phyloP scores from a whole-genome alignment of 1,284 basidiomycete genomes.

The Cystobasidium pallidum region DNA sequence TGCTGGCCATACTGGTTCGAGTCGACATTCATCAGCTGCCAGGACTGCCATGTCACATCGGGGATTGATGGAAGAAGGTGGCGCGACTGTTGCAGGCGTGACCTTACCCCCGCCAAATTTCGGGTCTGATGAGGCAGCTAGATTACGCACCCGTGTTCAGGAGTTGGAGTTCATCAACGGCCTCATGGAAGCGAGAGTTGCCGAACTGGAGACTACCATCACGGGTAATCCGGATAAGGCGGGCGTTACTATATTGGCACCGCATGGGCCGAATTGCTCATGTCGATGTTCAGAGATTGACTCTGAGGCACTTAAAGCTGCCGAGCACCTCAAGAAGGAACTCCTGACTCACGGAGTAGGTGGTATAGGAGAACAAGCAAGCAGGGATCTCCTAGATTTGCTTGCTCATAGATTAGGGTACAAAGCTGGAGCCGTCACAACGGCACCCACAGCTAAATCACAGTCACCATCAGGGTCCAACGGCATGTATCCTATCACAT shows the following conservation, averaged over 20 bases:
- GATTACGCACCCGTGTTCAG: slow-evolving; percentile 50
- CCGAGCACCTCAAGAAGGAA: slow-evolving; percentile 38
- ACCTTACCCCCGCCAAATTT: slow-evolving; percentile 28
- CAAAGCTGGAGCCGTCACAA: neutral
- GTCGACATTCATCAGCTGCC: slow-evolving; percentile 19
- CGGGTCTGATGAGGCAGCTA: slow-evolving; percentile 44
- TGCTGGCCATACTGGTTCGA: slow-evolving; percentile 6
- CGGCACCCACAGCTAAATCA: neutral
- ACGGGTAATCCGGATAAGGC: slow-evolving; percentile 21
- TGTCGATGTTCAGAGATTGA: slow-evolving; percentile 38
- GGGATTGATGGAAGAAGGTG: slow-evolving; percentile 7
- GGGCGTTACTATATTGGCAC: slow-evolving; percentile 3
- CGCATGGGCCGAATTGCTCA: slow-evolving; percentile 31
- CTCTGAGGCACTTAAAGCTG: slow-evolving; percentile 7
- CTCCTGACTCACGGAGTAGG: slow-evolving; percentile 28
- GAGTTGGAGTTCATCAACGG: slow-evolving; percentile 54
- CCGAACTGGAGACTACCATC: slow-evolving; percentile 49
- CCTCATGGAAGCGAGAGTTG: slow-evolving; percentile 50
- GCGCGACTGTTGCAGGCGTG: neutral
- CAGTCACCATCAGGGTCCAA: slow-evolving; percentile 1
- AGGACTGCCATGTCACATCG: slow-evolving; percentile 15
- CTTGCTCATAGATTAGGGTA: slow-evolving; percentile 31
- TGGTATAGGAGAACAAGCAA: slow-evolving; percentile 27
- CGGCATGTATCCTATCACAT: neutral
- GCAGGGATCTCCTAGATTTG: slow-evolving; percentile 31